These are phyloP conservation scores for Pseudofabraea citricarpa DNA, from an alignment of 2,329 filamentous ascomycete species.

Conservation along the genomic window DNA sequence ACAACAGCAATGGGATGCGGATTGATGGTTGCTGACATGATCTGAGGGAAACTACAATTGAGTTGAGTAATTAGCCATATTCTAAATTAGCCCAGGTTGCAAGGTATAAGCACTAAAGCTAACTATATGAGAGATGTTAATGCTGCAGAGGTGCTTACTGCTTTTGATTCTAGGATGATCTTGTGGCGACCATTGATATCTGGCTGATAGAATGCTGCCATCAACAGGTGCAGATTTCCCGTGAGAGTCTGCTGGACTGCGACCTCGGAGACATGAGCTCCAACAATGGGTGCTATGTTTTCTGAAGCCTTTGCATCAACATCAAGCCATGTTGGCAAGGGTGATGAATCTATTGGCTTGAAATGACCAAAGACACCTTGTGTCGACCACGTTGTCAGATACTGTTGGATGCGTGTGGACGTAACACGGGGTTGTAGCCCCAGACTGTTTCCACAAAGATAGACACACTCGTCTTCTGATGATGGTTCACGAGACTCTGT, in stretches of 20 bases:
- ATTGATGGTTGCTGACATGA: conserved; percentile 50
- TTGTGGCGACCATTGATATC: conserved; percentile 55
- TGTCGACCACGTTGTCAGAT: conserved; percentile 69
- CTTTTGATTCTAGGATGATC: conserved; percentile 75
- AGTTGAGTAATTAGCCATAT: no score
- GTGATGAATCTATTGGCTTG: conserved; percentile 57
- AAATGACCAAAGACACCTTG: conserved; percentile 78
- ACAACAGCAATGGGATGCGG: neutral
- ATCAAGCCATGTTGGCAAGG: conserved; percentile 60
- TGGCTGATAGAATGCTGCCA: conserved; percentile 75
- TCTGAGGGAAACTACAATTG: conserved; percentile 84
- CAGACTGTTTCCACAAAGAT: conserved; percentile 76
- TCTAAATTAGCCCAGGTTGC: no score
- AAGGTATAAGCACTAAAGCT: no score
- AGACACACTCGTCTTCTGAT: conserved; percentile 42
- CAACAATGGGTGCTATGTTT: conserved; percentile 66
- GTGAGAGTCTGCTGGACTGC: conserved; percentile 78
- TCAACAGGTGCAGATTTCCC: conserved; percentile 70
- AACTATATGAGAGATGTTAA: no score
- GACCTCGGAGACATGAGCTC: conserved; percentile 63
- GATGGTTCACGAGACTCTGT: conserved; percentile 15
- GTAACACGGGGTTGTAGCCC: conserved; percentile 68
- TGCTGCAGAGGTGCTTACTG: no score
- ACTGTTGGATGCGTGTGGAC: conserved; percentile 59
- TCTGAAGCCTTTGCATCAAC: conserved; percentile 63